These are phyloP conservation scores for Kwoniella bestiolae DNA, from an alignment of 768 basidiomycete species.

Conservation along the genomic window DNA sequence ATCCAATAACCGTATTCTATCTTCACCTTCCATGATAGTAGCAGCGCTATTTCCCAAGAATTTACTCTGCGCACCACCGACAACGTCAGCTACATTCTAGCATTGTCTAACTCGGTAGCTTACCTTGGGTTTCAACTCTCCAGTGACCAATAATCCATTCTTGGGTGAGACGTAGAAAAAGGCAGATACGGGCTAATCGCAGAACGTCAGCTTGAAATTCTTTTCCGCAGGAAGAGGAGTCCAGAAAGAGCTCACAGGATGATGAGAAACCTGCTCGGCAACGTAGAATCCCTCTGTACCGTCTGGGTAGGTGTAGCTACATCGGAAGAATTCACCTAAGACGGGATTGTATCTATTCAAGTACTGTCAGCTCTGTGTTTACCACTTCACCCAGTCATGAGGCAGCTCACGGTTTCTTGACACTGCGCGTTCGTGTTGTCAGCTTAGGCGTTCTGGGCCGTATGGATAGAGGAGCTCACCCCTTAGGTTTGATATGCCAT, in stretches of 20 bases:
- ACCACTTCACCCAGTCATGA: too few species aligned
- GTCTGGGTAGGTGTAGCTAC: constrained; percentile 87
- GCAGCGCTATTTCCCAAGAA: constrained; percentile 97
- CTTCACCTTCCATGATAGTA: constrained; percentile 95
- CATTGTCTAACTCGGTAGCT: not conserved
- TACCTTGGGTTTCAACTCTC: constrained; percentile 86
- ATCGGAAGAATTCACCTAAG: constrained; percentile 97
- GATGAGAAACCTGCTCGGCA: constrained; percentile 81
- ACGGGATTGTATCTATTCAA: constrained; percentile 84
- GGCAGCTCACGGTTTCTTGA: constrained; percentile 94
- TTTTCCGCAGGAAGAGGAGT: not conserved
- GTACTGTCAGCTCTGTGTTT: not conserved
- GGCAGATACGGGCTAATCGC: constrained; percentile 64
- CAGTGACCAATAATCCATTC: constrained; percentile 82
- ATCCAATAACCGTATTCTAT: constrained; percentile 79
- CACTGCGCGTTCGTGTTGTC: too few species aligned
- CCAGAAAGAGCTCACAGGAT: constrained; percentile 37
- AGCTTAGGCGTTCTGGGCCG: not conserved
- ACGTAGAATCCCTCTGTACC: constrained; percentile 95
- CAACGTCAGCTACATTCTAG: not conserved
- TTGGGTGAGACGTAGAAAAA: constrained; percentile 93
- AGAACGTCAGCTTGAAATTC: not conserved
- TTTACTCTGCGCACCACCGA: constrained; percentile 62
- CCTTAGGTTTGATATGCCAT: constrained; percentile 98
- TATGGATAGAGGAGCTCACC: constrained; percentile 59